A percentile compares a stretch with the other conserved stretches of the same genome.
phyloP scores from a whole-genome alignment of 2,329 filamentous ascomycete genomes.

The Sarocladium brachiariae region DNA sequence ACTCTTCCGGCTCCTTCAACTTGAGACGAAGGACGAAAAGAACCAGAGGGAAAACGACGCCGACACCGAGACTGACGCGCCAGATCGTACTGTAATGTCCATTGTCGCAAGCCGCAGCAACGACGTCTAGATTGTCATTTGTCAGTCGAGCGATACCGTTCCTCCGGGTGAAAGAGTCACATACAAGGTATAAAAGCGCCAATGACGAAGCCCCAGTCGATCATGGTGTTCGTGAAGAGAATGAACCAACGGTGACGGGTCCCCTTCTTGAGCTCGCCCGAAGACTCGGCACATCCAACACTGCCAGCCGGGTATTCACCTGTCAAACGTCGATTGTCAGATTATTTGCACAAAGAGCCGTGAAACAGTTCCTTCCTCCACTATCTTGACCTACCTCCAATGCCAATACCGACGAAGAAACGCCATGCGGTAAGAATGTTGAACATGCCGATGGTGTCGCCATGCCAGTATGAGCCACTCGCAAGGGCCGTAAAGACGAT shows the following conservation, averaged over 20 bases:
- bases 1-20: conserved; percentile 74
- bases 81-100: conserved; percentile 68
- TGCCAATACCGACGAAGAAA: conserved; percentile 76
- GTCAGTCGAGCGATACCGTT: conserved; percentile 6
- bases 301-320: conserved; percentile 75
- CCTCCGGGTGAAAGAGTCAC: conserved; percentile 11
- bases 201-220: conserved; percentile 76
- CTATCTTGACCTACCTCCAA: conserved; percentile 44
- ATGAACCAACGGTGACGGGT: conserved; percentile 89
- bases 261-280: conserved; percentile 71
- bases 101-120: conserved; percentile 49
- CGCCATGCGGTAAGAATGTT: conserved; percentile 69
- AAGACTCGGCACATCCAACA: conserved; percentile 78
- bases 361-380: neutral
- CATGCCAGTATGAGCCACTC: conserved; percentile 69
- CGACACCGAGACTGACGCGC: conserved; percentile 74
- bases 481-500: conserved; percentile 78
- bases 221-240: conserved; percentile 82
- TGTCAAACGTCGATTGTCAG: conserved; percentile 17
- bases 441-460: conserved; percentile 63
- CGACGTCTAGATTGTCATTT: conserved; percentile 29
- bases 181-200: conserved; percentile 65
- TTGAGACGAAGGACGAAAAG: conserved; percentile 66
- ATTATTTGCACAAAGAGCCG: no score
- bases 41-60: conserved; percentile 67